Evolutionary conservation across 768 basidiomycete genomes (phyloP).

Genomic region (Zangia roseola): DNA sequence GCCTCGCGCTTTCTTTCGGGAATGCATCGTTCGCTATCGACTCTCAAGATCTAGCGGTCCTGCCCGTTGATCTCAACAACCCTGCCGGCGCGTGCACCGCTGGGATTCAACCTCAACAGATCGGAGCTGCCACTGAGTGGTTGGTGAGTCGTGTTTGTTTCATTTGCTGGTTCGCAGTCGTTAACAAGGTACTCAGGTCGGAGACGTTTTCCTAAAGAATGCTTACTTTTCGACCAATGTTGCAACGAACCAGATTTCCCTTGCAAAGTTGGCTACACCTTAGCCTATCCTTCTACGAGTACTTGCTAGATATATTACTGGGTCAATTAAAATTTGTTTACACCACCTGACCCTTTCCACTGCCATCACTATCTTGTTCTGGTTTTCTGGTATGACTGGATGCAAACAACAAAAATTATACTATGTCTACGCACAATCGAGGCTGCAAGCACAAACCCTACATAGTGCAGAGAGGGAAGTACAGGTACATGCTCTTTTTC

Average conservation of each 20-base stretch:
- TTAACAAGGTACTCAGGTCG: constrained; percentile 36
- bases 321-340: constrained; percentile 3
- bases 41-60: constrained; percentile 61
- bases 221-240: constrained; percentile 70
- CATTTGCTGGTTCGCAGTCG: neutral
- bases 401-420: neutral
- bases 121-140: constrained; percentile 64
- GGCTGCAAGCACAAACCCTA: neutral
- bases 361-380: no score
- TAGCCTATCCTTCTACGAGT: constrained; percentile 2
- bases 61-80: constrained; percentile 49
- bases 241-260: constrained; percentile 52
- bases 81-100: constrained; percentile 64
- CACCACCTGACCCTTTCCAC: neutral
- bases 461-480: neutral
- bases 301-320: constrained; percentile 3
- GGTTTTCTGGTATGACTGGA: neutral
- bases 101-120: constrained; percentile 62
- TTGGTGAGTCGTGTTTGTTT: constrained; percentile 45
- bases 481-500: neutral
- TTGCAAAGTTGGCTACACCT: constrained; percentile 50
- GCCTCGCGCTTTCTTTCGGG: constrained; percentile 58
- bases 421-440: neutral
- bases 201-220: constrained; percentile 78
- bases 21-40: constrained; percentile 59